These are phyloP conservation scores for Phanerodontia chrysosporium DNA, from an alignment of 768 basidiomycete genomes.

Conservation along the genomic window DNA sequence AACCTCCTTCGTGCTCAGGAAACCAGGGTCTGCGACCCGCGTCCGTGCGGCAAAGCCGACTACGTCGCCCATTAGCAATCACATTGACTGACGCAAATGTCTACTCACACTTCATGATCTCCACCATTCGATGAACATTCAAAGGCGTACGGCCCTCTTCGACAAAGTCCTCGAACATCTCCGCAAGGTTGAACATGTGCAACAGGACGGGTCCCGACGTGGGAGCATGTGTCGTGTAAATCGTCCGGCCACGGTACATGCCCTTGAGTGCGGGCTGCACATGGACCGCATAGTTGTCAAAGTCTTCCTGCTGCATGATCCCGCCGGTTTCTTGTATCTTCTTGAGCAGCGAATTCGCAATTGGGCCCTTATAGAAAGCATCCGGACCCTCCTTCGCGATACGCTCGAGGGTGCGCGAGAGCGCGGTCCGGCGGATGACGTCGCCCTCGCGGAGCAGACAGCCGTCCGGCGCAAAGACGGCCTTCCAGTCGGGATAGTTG, in stretches of 20 bases:
- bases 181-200: slow-evolving; percentile 88
- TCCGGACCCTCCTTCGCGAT: slow-evolving; percentile 76
- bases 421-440: slow-evolving; percentile 63
- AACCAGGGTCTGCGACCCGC: slow-evolving; percentile 75
- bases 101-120: slow-evolving; percentile 74
- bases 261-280: slow-evolving; percentile 73
- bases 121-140: slow-evolving; percentile 76
- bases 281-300: slow-evolving; percentile 64
- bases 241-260: slow-evolving; percentile 67
- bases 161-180: slow-evolving; percentile 56
- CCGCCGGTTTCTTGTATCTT: slow-evolving; percentile 75
- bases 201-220: slow-evolving; percentile 86
- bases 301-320: slow-evolving; percentile 71
- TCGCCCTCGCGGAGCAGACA: slow-evolving; percentile 71
- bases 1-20: slow-evolving; percentile 43
- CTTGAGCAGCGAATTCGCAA: slow-evolving; percentile 73
- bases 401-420: slow-evolving; percentile 67
- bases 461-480: slow-evolving; percentile 81
- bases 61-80: slow-evolving; percentile 12
- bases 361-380: slow-evolving; percentile 83
- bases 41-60: slow-evolving; percentile 75
- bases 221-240: slow-evolving; percentile 85
- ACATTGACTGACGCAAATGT: not conserved
- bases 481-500: slow-evolving; percentile 66
- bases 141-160: slow-evolving; percentile 50